Conservation (phyloP, 768 basidiomycete genomes). For the Auriscalpium vulgare region DNA sequence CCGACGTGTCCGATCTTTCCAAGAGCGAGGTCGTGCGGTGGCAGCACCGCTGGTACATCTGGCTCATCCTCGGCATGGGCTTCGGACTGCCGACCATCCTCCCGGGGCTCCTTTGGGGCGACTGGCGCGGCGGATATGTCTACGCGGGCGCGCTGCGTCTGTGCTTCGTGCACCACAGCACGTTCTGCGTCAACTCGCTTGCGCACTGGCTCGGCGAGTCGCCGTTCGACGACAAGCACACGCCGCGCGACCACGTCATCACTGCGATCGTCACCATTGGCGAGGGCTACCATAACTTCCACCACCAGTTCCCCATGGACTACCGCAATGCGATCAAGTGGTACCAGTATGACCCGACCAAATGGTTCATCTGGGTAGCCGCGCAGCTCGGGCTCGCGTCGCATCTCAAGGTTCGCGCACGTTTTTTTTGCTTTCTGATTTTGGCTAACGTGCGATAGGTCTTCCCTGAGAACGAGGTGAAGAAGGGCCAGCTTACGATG, state of each 20-base stretch:
- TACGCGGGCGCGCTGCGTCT: conserved; percentile 77
- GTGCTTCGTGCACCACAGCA: conserved; percentile 87
- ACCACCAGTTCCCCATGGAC: conserved; percentile 96
- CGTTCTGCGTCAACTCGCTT: conserved; percentile 94
- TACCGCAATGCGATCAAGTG: conserved; percentile 94
- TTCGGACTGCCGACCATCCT: conserved; percentile 70
- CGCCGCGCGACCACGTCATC: conserved; percentile 81
- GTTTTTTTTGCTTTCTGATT: background rate
- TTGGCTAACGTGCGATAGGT: conserved; percentile 16
- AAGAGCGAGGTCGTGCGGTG: conserved; percentile 75
- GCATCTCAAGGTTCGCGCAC: conserved; percentile 42
- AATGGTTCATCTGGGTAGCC: conserved; percentile 78
- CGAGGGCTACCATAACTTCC: conserved; percentile 98
- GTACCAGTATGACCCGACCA: conserved; percentile 91
- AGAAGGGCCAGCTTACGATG: conserved; percentile 92
- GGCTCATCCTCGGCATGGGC: conserved; percentile 61
- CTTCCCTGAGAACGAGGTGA: conserved; percentile 67
- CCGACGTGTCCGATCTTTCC: conserved; percentile 81
- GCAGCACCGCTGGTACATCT: conserved; percentile 80
- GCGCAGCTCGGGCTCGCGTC: conserved; percentile 47
- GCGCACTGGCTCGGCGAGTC: conserved; percentile 94
- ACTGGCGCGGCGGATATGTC: conserved; percentile 78
- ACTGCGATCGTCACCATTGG: conserved; percentile 89
- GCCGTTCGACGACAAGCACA: conserved; percentile 93
- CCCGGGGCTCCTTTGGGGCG: conserved; percentile 78